Evolutionary conservation across 768 basidiomycete genomes (phyloP).

Genomic region (Boletellus emodensis): DNA sequence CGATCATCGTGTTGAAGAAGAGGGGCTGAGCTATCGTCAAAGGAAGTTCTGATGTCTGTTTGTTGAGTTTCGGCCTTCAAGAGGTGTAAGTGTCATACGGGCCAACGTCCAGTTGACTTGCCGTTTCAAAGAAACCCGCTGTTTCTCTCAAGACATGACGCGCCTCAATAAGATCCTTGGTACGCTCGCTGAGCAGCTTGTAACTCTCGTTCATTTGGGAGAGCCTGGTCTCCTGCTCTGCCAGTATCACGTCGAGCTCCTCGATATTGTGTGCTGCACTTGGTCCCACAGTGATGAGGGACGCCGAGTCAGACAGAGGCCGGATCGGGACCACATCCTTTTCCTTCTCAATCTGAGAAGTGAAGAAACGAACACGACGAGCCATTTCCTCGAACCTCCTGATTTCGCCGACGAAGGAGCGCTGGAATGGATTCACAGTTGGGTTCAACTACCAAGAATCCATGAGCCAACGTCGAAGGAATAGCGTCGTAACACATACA

Average conservation of each 20-base stretch:
- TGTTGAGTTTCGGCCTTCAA: slow-evolving; percentile 73
- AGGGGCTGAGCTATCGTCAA: slow-evolving; percentile 89
- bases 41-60: slow-evolving; percentile 77
- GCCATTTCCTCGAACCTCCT: slow-evolving; percentile 95
- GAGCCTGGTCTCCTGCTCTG: slow-evolving; percentile 82
- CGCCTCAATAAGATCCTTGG: slow-evolving; percentile 86
- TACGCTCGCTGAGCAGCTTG: slow-evolving; percentile 79
- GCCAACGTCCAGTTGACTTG: slow-evolving; percentile 27
- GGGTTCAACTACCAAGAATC: slow-evolving; percentile 72
- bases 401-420: slow-evolving; percentile 95
- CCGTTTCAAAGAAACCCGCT: slow-evolving; percentile 92
- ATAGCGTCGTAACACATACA: slow-evolving; percentile 45
- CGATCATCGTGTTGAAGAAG: slow-evolving; percentile 89
- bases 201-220: slow-evolving; percentile 92
- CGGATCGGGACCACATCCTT: slow-evolving; percentile 79
- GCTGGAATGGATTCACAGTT: slow-evolving; percentile 94
- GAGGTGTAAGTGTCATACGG: slow-evolving; percentile 7
- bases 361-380: slow-evolving; percentile 88
- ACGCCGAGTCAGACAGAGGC: slow-evolving; percentile 80
- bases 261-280: slow-evolving; percentile 92
- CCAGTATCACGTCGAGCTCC: slow-evolving; percentile 83
- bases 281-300: slow-evolving; percentile 85
- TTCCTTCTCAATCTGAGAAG: slow-evolving; percentile 80
- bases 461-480: slow-evolving; percentile 3
- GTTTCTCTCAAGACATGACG: slow-evolving; percentile 94